These are phyloP conservation scores for Pezicula carpinea DNA, from an alignment of 2,329 filamentous ascomycete species.

Conservation along the genomic window DNA sequence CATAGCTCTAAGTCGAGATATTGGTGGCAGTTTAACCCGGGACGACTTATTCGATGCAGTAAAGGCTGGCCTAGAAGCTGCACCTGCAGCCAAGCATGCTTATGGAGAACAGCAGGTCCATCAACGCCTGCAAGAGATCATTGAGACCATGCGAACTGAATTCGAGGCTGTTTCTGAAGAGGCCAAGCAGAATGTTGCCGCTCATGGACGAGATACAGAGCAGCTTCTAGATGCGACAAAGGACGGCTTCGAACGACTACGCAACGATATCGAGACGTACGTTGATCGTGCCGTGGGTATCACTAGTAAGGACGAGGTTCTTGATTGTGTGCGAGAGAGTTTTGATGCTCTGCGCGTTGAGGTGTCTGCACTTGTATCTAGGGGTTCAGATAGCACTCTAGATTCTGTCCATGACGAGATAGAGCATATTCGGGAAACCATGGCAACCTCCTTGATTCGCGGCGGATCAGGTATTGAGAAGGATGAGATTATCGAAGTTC, in stretches of 20 bases:
- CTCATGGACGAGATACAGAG: conserved; percentile 77
- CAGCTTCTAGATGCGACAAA: conserved; percentile 85
- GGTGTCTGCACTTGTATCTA: conserved; percentile 55
- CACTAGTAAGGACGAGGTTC: conserved; percentile 71
- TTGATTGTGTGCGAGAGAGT: conserved; percentile 61
- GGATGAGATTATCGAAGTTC: conserved; percentile 58
- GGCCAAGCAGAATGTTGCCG: conserved; percentile 72
- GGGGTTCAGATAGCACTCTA: conserved; percentile 45
- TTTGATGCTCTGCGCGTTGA: conserved; percentile 65
- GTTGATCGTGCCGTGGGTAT: conserved; percentile 68
- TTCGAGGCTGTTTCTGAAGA: conserved; percentile 57
- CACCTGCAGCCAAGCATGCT: conserved; percentile 33
- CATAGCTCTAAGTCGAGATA: conserved; percentile 53
- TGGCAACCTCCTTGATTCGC: conserved; percentile 46
- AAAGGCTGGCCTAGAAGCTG: conserved; percentile 49
- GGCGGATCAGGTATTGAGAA: conserved; percentile 43
- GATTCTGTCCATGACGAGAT: conserved; percentile 53
- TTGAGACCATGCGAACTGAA: conserved; percentile 53
- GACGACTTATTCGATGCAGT: conserved; percentile 53
- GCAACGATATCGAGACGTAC: conserved; percentile 75
- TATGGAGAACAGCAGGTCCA: conserved; percentile 45
- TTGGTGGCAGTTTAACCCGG: conserved; percentile 36
- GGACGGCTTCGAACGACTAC: conserved; percentile 78
- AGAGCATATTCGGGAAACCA: conserved; percentile 52
- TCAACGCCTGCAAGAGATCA: conserved; percentile 59